phyloP scores from a whole-genome alignment of 164 flowering plant species.

The Platanus orientalis region DNA sequence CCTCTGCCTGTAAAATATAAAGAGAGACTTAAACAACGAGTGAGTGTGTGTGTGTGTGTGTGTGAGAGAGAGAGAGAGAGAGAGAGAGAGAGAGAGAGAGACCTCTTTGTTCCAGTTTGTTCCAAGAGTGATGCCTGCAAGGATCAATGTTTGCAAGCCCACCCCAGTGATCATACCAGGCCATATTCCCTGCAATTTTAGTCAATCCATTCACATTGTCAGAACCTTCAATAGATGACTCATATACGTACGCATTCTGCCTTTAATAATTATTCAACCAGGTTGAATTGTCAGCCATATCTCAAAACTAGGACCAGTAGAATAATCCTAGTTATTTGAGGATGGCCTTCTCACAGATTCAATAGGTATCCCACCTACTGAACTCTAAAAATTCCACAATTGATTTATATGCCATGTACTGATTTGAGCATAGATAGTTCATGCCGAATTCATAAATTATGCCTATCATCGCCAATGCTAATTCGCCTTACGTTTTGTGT shows the following conservation, averaged over 20 bases:
- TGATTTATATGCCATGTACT: too few relatives aligned
- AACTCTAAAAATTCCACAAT: too few relatives aligned
- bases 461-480: too few relatives aligned
- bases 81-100: slow-evolving; percentile 10
- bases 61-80: slow-evolving; percentile 8
- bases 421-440: too few relatives aligned
- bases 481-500: too few relatives aligned
- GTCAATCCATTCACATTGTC: not conserved
- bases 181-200: slow-evolving; percentile 33
- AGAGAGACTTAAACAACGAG: not conserved
- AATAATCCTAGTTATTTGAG: too few relatives aligned
- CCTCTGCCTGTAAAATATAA: slow-evolving; percentile 12
- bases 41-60: not conserved
- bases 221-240: not conserved
- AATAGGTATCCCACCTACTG: too few relatives aligned
- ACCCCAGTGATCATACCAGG: slow-evolving; percentile 31
- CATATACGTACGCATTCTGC: not conserved
- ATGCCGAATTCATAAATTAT: too few relatives aligned
- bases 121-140: slow-evolving; percentile 19
- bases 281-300: too few relatives aligned
- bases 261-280: too few relatives aligned
- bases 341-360: too few relatives aligned
- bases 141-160: slow-evolving; percentile 25
- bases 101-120: slow-evolving; percentile 39
- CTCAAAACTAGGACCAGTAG: too few relatives aligned